phyloP scores from a whole-genome alignment of 1,284 basidiomycete genomes.

The Hemileia vastatrix region DNA sequence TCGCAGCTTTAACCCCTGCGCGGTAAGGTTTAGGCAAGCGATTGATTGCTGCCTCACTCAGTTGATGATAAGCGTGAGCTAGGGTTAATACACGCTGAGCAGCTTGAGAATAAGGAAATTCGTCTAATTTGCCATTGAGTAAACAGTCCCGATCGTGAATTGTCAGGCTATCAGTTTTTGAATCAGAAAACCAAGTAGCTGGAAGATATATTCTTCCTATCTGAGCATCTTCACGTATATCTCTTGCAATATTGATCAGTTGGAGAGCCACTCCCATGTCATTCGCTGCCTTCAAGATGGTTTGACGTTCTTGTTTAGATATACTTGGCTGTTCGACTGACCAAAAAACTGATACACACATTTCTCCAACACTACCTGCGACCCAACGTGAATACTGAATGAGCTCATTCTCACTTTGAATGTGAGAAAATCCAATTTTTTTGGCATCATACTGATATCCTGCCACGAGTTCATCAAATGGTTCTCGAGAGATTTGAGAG shows the following conservation, averaged over 20 bases:
- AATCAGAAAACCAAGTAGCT: conserved; percentile 34
- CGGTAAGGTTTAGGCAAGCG: conserved; percentile 40
- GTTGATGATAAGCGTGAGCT: conserved; percentile 36
- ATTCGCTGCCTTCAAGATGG: conserved; percentile 34
- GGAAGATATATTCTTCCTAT: conserved; percentile 47
- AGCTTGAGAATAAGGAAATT: conserved; percentile 32
- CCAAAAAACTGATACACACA: conserved; percentile 48
- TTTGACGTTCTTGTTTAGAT: conserved; percentile 15
- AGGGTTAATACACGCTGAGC: conserved; percentile 35
- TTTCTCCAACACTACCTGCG: conserved; percentile 47
- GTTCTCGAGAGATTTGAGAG: conserved; percentile 42
- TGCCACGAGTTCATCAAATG: conserved; percentile 46
- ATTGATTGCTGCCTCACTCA: conserved; percentile 36
- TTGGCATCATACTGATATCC: conserved; percentile 46
- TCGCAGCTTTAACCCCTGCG: conserved; percentile 44
- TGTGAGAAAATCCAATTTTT: conserved; percentile 31
- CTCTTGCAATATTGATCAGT: conserved; percentile 47
- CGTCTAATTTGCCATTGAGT: background rate
- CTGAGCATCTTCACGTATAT: conserved; percentile 45
- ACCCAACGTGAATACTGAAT: conserved; percentile 47
- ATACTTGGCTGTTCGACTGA: conserved; percentile 29
- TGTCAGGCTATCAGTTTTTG: background rate
- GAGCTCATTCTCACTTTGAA: conserved; percentile 45
- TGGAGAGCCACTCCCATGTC: conserved; percentile 47
- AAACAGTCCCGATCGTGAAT: too few relatives aligned